These are phyloP conservation scores for Xylaria sp. DNA, from an alignment of 2,329 filamentous ascomycete species.

Conservation along the genomic window DNA sequence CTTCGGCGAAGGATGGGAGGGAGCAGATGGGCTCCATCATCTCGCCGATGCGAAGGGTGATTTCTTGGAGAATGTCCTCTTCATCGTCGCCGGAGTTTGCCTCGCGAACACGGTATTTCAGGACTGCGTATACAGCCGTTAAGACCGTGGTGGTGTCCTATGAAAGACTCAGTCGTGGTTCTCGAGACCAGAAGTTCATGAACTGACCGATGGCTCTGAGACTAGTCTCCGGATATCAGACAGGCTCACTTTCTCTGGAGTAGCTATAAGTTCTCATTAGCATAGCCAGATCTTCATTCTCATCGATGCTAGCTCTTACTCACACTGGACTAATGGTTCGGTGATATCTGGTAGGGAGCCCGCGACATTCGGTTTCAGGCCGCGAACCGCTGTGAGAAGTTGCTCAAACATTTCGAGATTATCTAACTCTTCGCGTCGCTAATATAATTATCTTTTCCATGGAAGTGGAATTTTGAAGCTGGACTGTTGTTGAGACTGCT, in stretches of 20 bases:
- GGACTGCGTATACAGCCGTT: constrained; percentile 14
- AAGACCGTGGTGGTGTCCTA: constrained; percentile 15
- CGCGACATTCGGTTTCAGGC: neutral
- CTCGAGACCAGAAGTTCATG: neutral
- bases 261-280: constrained; percentile 12
- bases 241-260: constrained; percentile 10
- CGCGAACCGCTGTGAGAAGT: constrained; percentile 12
- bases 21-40: constrained; percentile 24
- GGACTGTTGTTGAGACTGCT: neutral
- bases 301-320: neutral
- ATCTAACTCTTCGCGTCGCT: no score
- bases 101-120: constrained; percentile 5
- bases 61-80: constrained; percentile 19
- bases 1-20: constrained; percentile 21
- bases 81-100: constrained; percentile 28
- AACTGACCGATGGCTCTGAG: constrained; percentile 13
- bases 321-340: constrained; percentile 14
- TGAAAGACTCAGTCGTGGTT: constrained; percentile 7
- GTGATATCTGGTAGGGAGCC: constrained; percentile 8
- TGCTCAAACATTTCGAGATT: constrained; percentile 13
- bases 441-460: neutral
- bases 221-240: constrained; percentile 7
- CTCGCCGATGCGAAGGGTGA: constrained; percentile 32
- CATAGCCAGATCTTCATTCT: neutral
- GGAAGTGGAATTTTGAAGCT: neutral